phyloP scores from a whole-genome alignment of 192 early-diverging fungal species.

The Backusella westeae region DNA sequence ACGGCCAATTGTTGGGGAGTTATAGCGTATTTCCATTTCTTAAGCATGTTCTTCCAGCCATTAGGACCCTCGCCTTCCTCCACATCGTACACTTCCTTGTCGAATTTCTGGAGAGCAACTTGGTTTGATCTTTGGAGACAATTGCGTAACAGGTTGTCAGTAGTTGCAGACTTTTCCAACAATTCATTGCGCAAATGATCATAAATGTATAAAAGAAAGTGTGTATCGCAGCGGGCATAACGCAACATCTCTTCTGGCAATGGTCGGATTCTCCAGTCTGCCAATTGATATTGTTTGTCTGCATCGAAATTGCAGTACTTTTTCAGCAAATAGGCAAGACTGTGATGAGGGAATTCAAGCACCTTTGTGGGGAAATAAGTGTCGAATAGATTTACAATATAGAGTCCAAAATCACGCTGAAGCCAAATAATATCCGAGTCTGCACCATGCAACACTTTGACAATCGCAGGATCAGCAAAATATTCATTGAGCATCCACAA shows the following conservation, averaged over 20 bases:
- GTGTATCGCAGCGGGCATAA: conserved; percentile 95
- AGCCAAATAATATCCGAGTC: conserved; percentile 95
- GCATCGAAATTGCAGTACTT: conserved; percentile 76
- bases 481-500: conserved; percentile 77
- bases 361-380: conserved; percentile 91
- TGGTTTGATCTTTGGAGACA: conserved; percentile 63
- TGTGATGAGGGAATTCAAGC: conserved; percentile 78
- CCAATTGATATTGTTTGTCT: conserved; percentile 94
- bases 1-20: conserved; percentile 64
- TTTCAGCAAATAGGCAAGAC: conserved; percentile 79
- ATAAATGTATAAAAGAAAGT: conserved; percentile 93
- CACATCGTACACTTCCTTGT: conserved; percentile 85
- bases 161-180: conserved; percentile 59
- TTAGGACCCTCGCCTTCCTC: conserved; percentile 70
- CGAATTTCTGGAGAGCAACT: conserved; percentile 66
- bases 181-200: conserved; percentile 90
- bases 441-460: conserved; percentile 97
- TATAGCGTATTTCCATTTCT: conserved; percentile 62
- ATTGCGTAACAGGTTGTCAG: conserved; percentile 63
- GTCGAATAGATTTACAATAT: conserved; percentile 96
- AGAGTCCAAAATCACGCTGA: conserved; percentile 96
- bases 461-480: conserved; percentile 83
- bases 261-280: conserved; percentile 97
- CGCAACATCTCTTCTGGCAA: conserved; percentile 86
- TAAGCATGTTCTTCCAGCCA: conserved; percentile 75